A percentile compares a stretch with the other conserved stretches of the same genome.
phyloP scores from a whole-genome alignment of 176 grass and related monocot species.

The Oryza meridionalis region DNA sequence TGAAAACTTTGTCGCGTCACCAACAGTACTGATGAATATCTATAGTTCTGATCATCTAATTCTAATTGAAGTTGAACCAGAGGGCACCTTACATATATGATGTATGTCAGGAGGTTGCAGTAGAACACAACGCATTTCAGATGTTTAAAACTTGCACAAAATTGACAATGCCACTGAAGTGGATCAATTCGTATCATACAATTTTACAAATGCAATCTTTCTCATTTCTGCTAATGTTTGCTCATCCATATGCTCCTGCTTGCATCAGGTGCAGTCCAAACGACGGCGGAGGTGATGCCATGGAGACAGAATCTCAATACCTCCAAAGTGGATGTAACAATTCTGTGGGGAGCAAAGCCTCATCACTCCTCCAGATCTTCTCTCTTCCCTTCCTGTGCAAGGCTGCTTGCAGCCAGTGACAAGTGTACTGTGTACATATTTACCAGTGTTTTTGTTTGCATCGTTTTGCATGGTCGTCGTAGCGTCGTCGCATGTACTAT shows the following conservation, averaged over 20 bases:
- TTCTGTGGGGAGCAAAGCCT: conserved; percentile 21
- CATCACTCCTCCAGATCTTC: not conserved
- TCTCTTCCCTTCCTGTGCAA: not conserved
- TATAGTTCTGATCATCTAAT: not conserved
- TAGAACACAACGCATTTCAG: not conserved
- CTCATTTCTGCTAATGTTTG: not conserved
- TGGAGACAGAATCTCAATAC: not conserved
- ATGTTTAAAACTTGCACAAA: not conserved
- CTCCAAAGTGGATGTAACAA: conserved; percentile 50
- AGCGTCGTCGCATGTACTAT: not conserved
- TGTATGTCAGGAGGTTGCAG: not conserved
- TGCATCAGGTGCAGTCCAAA: conserved; percentile 68
- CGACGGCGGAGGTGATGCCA: conserved; percentile 69
- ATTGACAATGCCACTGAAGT: too few relatives aligned
- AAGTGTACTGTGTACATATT: conserved; percentile 36
- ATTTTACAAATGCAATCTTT: not conserved
- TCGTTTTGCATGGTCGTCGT: not conserved
- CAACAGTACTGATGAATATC: not conserved
- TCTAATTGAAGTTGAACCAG: not conserved
- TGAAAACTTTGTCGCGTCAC: not conserved
- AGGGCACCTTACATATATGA: not conserved
- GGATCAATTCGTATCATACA: not conserved
- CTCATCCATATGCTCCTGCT: not conserved
- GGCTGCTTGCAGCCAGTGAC: not conserved
- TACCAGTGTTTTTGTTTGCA: not conserved